Conservation (phyloP, 208 protist genomes). For the Wallacemonas collosoma region DNA sequence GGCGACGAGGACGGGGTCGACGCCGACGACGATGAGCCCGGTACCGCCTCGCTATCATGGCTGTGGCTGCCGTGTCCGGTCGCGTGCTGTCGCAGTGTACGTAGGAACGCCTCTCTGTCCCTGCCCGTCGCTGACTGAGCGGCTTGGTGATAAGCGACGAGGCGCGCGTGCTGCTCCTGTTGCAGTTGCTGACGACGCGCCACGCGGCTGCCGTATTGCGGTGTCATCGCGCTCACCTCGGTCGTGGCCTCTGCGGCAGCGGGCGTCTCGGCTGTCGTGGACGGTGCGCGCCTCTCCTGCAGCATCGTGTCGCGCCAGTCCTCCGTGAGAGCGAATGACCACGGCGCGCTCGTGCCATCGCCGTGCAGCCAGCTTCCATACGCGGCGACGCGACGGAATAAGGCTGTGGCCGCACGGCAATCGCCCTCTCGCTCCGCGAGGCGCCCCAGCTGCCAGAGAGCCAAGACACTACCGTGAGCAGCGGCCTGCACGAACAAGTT, state of each 20-base stretch:
- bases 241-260: not conserved
- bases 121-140: not conserved
- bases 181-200: not conserved
- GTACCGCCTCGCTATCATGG: not conserved
- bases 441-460: constrained; percentile 69
- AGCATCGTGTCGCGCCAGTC: constrained; percentile 4
- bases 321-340: constrained; percentile 20
- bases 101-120: not conserved
- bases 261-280: not conserved
- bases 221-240: not conserved
- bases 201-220: not conserved
- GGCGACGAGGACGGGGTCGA: not conserved
- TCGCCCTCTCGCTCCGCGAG: constrained; percentile 22
- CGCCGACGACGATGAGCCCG: not conserved
- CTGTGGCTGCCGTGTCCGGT: not conserved
- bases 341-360: not conserved
- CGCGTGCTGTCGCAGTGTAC: constrained; percentile 11
- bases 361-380: constrained; percentile 52
- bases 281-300: not conserved
- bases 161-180: constrained; percentile 8
- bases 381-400: constrained; percentile 43
- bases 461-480: constrained; percentile 55
- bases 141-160: not conserved
- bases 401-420: constrained; percentile 36
- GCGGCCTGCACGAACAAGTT: constrained; percentile 44